Percentiles rank a stretch among this genome's conserved stretches.
These are phyloP conservation scores for Saprolegnia parasitica DNA, from an alignment of 352 stramenopile genomes.

Conservation along the genomic window DNA sequence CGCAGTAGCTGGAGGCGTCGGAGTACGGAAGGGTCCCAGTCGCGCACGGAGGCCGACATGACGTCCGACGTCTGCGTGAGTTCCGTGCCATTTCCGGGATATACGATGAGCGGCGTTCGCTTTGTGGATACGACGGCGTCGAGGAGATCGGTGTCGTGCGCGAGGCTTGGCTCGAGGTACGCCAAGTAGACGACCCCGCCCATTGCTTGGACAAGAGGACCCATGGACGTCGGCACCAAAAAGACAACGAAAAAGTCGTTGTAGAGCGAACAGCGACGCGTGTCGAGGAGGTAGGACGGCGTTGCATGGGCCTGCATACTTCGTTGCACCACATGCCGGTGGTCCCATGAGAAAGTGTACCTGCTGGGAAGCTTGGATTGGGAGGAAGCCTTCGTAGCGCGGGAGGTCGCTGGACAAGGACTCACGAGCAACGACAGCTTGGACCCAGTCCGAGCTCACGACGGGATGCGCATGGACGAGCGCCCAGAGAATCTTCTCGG, in stretches of 20 bases:
- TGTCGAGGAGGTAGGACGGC: constrained; percentile 20
- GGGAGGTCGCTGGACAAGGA: constrained; percentile 69
- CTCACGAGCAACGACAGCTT: constrained; percentile 65
- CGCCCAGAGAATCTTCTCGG: constrained; percentile 81
- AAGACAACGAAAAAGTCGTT: constrained; percentile 69
- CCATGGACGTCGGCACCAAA: constrained; percentile 60
- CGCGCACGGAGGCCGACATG: not conserved
- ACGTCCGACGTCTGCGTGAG: constrained; percentile 25
- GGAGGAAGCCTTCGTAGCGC: constrained; percentile 69
- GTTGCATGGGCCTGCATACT: too few species aligned
- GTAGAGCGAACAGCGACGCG: constrained; percentile 41
- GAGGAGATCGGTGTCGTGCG: constrained; percentile 56
- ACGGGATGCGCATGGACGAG: constrained; percentile 81
- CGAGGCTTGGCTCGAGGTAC: constrained; percentile 38
- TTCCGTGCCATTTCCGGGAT: constrained; percentile 47
- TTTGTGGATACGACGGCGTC: constrained; percentile 47
- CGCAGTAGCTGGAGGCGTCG: constrained; percentile 57
- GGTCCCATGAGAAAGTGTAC: not conserved
- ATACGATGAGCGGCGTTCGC: constrained; percentile 57
- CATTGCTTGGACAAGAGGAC: constrained; percentile 72
- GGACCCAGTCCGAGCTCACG: constrained; percentile 76
- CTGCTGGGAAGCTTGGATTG: constrained; percentile 22
- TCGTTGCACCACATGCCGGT: too few species aligned
- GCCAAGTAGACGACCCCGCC: constrained; percentile 56
- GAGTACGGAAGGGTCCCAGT: constrained; percentile 39